Conservation (phyloP, 177 flowering plant species). For the Vitis hybrid region DNA sequence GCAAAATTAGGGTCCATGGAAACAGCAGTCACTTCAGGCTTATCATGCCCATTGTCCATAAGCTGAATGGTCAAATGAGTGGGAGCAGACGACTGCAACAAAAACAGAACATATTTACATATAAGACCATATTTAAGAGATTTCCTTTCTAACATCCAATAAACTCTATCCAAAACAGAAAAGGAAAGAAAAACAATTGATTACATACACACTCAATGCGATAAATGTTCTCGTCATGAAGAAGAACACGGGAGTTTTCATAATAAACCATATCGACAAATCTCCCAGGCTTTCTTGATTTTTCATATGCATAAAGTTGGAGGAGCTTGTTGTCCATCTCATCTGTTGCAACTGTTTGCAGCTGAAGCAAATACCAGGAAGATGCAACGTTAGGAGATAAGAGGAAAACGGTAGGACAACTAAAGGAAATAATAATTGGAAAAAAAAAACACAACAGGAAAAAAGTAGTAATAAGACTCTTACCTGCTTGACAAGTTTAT, state of each 20-base stretch:
- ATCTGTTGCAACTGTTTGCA: slow-evolving; percentile 76
- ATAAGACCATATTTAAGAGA: not conserved
- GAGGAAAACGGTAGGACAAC: not conserved
- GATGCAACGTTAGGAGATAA: slow-evolving; percentile 1
- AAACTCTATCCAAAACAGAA: not conserved
- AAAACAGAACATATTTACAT: not conserved
- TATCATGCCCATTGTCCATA: slow-evolving; percentile 81
- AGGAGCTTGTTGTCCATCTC: slow-evolving; percentile 92
- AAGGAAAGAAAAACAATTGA: slow-evolving; percentile 5
- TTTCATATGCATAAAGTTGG: slow-evolving; percentile 88
- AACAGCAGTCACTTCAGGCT: slow-evolving; percentile 78
- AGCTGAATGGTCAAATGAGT: slow-evolving; percentile 72
- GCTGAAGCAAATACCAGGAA: slow-evolving; percentile 41
- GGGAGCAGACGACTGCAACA: slow-evolving; percentile 56
- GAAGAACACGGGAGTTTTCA: slow-evolving; percentile 82
- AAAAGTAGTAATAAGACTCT: not conserved
- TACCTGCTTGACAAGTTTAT: slow-evolving; percentile 92
- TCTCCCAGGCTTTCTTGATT: slow-evolving; percentile 61
- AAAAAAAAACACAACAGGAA: not conserved
- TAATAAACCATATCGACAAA: slow-evolving; percentile 78
- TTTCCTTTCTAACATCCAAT: not conserved
- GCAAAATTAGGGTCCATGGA: slow-evolving; percentile 88
- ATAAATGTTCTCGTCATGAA: slow-evolving; percentile 86
- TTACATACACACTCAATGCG: slow-evolving; percentile 85
- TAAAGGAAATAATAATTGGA: too few relatives aligned